phyloP scores from a whole-genome alignment of 768 basidiomycete species.

The Hirschioporus abietinus region DNA sequence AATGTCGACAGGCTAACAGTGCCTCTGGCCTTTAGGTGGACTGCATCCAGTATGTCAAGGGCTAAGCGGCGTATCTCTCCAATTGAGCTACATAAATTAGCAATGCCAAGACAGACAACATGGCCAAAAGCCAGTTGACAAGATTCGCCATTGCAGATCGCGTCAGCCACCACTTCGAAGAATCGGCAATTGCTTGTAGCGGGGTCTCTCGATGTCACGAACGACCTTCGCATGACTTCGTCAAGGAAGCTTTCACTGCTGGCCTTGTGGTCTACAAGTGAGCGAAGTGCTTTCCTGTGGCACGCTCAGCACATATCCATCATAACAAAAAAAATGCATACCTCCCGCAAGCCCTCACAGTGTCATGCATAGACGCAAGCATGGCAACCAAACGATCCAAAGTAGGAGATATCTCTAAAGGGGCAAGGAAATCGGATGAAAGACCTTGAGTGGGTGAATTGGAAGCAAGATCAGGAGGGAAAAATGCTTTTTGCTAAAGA shows the following conservation, averaged over 20 bases:
- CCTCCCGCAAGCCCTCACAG: constrained; percentile 57
- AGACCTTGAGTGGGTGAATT: constrained; percentile 60
- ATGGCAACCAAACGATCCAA: constrained; percentile 69
- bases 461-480: constrained; percentile 52
- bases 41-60: constrained; percentile 68
- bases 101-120: constrained; percentile 67
- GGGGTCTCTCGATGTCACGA: constrained; percentile 49
- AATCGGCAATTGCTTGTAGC: constrained; percentile 58
- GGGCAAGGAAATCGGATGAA: constrained; percentile 43
- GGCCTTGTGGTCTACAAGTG: constrained; percentile 55
- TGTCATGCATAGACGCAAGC: constrained; percentile 50
- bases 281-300: constrained; percentile 68
- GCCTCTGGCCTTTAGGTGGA: constrained; percentile 65
- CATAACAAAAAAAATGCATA: constrained; percentile 33
- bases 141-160: constrained; percentile 46
- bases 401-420: constrained; percentile 45
- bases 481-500: constrained; percentile 71
- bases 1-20: constrained; percentile 65
- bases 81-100: constrained; percentile 77
- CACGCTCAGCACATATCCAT: constrained; percentile 11
- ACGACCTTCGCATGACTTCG: constrained; percentile 64
- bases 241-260: constrained; percentile 52
- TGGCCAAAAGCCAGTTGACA: constrained; percentile 73
- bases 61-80: constrained; percentile 63
- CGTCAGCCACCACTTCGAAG: constrained; percentile 74